phyloP scores from a whole-genome alignment of 345 rosid species.

The Citrus hindsii region DNA sequence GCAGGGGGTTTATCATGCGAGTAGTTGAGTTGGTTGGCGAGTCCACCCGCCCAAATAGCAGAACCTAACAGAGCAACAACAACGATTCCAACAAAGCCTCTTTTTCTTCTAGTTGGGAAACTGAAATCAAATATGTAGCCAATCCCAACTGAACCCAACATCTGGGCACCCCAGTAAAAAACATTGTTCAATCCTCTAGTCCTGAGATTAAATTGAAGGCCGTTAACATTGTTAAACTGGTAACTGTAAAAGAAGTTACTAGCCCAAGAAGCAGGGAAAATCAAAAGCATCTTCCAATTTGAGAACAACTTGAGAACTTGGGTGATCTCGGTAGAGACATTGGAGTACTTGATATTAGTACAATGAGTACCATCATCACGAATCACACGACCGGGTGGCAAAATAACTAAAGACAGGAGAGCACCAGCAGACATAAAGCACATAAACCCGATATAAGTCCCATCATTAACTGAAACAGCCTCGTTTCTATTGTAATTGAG shows the following conservation, averaged over 20 bases:
- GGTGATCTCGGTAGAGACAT: constrained; percentile 31
- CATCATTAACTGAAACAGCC: constrained; percentile 64
- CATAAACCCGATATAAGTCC: constrained; percentile 72
- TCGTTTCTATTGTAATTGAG: constrained; percentile 53
- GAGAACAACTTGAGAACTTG: constrained; percentile 45
- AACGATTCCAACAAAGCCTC: constrained; percentile 71
- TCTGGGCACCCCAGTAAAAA: constrained; percentile 94
- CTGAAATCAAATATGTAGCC: constrained; percentile 81
- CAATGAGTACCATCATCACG: constrained; percentile 63
- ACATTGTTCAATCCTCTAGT: constrained; percentile 87
- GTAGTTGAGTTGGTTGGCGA: constrained; percentile 63
- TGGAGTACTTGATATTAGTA: constrained; percentile 47
- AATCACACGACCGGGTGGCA: constrained; percentile 48
- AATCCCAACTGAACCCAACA: constrained; percentile 70
- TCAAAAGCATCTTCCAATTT: constrained; percentile 69
- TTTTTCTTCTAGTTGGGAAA: constrained; percentile 55
- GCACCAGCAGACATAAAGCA: constrained; percentile 70
- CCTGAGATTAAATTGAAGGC: constrained; percentile 55
- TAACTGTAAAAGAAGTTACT: constrained; percentile 86
- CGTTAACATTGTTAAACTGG: constrained; percentile 82
- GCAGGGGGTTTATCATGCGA: constrained; percentile 28
- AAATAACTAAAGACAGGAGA: constrained; percentile 45
- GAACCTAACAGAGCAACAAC: constrained; percentile 59
- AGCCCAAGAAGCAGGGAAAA: constrained; percentile 85
- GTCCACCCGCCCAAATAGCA: constrained; percentile 81